Conservation (phyloP, 371 early-diverging fungal genomes). For the Lichtheimia corymbifera region DNA sequence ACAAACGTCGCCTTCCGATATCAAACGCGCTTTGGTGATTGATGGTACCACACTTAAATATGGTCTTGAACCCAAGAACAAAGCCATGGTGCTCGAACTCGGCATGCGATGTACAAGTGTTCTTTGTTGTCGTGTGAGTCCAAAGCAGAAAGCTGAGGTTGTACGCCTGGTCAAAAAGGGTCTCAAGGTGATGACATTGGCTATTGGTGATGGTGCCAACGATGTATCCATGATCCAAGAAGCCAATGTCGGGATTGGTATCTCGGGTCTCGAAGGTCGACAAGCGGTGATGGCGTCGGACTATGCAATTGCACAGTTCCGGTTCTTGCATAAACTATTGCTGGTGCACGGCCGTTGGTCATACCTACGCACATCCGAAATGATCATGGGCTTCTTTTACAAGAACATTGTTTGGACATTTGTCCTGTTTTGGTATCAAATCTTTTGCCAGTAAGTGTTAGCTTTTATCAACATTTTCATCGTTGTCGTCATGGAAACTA, state of each 20-base stretch:
- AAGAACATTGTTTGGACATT: constrained; percentile 81
- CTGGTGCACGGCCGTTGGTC: constrained; percentile 90
- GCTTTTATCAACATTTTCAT: no score
- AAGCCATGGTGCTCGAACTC: constrained; percentile 64
- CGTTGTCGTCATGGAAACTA: no score
- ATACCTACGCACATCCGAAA: constrained; percentile 73
- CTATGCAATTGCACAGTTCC: constrained; percentile 88
- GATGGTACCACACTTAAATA: constrained; percentile 87
- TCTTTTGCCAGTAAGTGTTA: constrained; percentile 65
- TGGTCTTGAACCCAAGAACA: constrained; percentile 65
- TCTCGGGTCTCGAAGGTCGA: constrained; percentile 90
- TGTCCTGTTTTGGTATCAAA: constrained; percentile 82
- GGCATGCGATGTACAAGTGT: constrained; percentile 73
- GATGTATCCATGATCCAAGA: constrained; percentile 95
- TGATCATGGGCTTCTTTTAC: constrained; percentile 80
- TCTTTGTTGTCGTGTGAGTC: constrained; percentile 87
- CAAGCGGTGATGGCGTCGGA: constrained; percentile 92
- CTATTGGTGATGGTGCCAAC: constrained; percentile 93
- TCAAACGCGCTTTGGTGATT: constrained; percentile 75
- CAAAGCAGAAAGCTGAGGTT: constrained; percentile 88
- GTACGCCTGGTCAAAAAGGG: constrained; percentile 59
- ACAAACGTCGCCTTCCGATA: no score
- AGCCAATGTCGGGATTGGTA: constrained; percentile 92
- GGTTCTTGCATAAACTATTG: constrained; percentile 67
- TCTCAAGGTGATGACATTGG: constrained; percentile 73